Evolutionary conservation across 768 basidiomycete genomes (phyloP).

Genomic region (Termitomyces sp.): DNA sequence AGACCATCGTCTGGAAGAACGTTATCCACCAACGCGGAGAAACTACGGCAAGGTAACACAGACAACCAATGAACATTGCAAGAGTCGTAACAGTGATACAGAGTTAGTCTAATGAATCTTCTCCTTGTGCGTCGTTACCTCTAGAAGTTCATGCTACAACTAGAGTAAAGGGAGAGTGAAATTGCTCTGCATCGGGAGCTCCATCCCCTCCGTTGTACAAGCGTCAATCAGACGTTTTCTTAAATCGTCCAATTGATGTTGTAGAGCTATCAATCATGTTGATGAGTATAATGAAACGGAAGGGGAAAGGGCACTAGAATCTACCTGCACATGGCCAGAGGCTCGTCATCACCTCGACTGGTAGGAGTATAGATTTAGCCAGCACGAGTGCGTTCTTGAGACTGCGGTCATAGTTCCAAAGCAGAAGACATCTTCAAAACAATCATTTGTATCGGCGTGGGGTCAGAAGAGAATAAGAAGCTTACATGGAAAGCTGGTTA

Average conservation of each 20-base stretch:
- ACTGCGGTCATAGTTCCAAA: slow-evolving; percentile 63
- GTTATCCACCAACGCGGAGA: too few relatives aligned
- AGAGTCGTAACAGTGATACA: too few relatives aligned
- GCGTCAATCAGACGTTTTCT: slow-evolving; percentile 47
- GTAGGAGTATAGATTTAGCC: slow-evolving; percentile 59
- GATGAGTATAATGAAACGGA: background rate
- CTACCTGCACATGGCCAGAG: slow-evolving; percentile 61
- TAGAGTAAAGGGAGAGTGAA: slow-evolving; percentile 33
- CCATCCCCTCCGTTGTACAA: slow-evolving; percentile 38
- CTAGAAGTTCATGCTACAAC: too few relatives aligned
- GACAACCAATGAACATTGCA: too few relatives aligned
- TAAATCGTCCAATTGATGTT: slow-evolving; percentile 44
- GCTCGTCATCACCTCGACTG: slow-evolving; percentile 63
- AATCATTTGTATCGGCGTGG: background rate
- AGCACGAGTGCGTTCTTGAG: slow-evolving; percentile 59
- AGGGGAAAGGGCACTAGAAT: slow-evolving; percentile 10
- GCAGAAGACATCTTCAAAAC: slow-evolving; percentile 48
- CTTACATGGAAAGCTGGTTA: slow-evolving; percentile 62
- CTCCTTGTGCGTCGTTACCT: too few relatives aligned
- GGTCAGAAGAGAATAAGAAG: background rate
- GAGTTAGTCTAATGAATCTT: too few relatives aligned
- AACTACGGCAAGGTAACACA: too few relatives aligned
- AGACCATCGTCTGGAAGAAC: too few relatives aligned
- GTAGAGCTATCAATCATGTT: slow-evolving; percentile 33
- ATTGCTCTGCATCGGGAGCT: slow-evolving; percentile 36